Conservation (phyloP, 2,329 filamentous ascomycete genomes). For the Tympanopsis confertula region DNA sequence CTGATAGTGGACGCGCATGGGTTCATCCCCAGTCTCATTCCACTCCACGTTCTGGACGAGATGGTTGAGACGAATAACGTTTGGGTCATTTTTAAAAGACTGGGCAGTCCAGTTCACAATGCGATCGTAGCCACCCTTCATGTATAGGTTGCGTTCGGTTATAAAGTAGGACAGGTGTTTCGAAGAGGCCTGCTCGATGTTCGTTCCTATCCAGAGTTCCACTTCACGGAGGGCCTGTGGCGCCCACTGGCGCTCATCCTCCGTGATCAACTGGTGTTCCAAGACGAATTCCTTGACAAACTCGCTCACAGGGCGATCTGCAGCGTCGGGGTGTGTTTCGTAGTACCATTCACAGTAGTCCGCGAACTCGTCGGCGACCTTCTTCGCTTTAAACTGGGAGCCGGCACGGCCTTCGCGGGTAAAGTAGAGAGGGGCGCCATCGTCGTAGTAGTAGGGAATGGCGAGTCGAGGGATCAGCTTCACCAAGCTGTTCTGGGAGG, state of each 20-base stretch:
- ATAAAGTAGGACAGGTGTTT: conserved; percentile 28
- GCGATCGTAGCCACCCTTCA: conserved; percentile 30
- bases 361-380: conserved; percentile 29
- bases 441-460: conserved; percentile 31
- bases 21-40: conserved; percentile 17
- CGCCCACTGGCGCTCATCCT: conserved; percentile 27
- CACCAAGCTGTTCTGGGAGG: conserved; percentile 27
- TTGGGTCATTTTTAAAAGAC: conserved; percentile 17
- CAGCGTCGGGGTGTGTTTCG: conserved; percentile 22
- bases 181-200: conserved; percentile 24
- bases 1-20: conserved; percentile 12
- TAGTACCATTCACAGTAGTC: conserved; percentile 27
- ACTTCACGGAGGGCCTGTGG: conserved; percentile 28
- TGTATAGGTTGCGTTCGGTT: conserved; percentile 29
- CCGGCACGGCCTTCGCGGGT: conserved; percentile 26
- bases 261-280: conserved; percentile 24
- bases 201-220: conserved; percentile 28
- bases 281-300: conserved; percentile 25
- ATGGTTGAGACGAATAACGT: conserved; percentile 22
- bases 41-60: conserved; percentile 23
- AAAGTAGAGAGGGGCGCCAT: conserved; percentile 26
- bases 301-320: conserved; percentile 23
- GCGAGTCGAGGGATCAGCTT: conserved; percentile 25
- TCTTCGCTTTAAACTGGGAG: conserved; percentile 31
- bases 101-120: conserved; percentile 26